Percentiles rank a stretch among this genome's conserved stretches.
These are phyloP conservation scores for Rosa hybrid DNA, from an alignment of 331 rosid genomes.

Conservation along the genomic window DNA sequence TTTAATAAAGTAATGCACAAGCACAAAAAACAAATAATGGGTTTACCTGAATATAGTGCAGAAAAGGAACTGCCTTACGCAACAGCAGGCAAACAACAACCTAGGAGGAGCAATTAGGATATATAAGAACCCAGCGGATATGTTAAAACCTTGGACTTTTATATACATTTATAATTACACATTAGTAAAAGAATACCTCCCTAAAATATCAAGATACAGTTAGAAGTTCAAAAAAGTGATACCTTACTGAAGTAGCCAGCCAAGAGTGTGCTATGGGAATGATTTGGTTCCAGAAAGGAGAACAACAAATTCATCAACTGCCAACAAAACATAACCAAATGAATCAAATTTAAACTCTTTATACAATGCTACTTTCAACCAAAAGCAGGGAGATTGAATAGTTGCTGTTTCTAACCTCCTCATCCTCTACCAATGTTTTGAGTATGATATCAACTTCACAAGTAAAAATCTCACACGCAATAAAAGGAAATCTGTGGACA, in stretches of 20 bases:
- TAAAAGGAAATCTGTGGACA: constrained; percentile 85
- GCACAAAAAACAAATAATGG: constrained; percentile 6
- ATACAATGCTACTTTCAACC: constrained; percentile 6
- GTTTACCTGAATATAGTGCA: constrained; percentile 92
- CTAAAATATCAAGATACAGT: constrained; percentile 20
- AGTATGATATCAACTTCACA: constrained; percentile 96
- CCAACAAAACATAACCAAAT: constrained; percentile 34
- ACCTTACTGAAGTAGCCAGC: constrained; percentile 99
- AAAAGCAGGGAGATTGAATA: constrained; percentile 13
- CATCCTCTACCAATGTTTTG: constrained; percentile 90
- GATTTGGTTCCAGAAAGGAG: constrained; percentile 86
- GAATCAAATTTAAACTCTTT: constrained; percentile 32
- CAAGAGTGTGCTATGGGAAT: constrained; percentile 73
- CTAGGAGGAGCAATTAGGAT: constrained; percentile 52
- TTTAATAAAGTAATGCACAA: neutral
- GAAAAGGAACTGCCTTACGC: constrained; percentile 93
- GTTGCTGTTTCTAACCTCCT: constrained; percentile 63
- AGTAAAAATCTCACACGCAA: constrained; percentile 95
- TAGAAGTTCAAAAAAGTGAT: constrained; percentile 29
- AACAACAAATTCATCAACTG: constrained; percentile 91
- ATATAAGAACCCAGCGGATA: constrained; percentile 23
- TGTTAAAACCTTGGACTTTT: neutral
- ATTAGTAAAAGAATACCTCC: neutral
- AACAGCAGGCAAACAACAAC: constrained; percentile 91
- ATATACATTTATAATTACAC: neutral